phyloP scores from a whole-genome alignment of 768 basidiomycete species.

The Xanthoconium stramineum region DNA sequence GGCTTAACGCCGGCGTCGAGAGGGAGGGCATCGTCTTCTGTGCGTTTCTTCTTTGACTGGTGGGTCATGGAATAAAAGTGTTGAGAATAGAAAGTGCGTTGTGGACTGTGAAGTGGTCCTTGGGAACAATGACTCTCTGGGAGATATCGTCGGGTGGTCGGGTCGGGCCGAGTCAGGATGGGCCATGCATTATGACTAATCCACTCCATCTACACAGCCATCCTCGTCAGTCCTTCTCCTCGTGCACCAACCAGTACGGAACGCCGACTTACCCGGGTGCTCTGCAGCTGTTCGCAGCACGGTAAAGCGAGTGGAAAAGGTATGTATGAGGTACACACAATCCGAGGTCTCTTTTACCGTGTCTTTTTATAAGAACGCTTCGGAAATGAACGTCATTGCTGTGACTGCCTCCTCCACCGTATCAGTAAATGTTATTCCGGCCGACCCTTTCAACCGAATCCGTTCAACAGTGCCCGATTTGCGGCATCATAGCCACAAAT shows the following conservation, averaged over 20 bases:
- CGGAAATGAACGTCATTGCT: constrained; percentile 37
- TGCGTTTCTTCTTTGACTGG: constrained; percentile 75
- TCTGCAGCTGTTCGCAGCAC: constrained; percentile 2
- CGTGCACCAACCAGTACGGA: constrained; percentile 17
- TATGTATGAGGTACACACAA: constrained; percentile 22
- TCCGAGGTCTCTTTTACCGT: constrained; percentile 9
- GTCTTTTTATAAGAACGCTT: constrained; percentile 29
- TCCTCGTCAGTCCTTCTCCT: constrained; percentile 19
- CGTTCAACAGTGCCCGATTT: constrained; percentile 26
- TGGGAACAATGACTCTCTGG: constrained; percentile 23
- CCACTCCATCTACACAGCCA: constrained; percentile 32
- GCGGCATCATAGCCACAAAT: constrained; percentile 27
- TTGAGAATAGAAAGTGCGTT: constrained; percentile 36
- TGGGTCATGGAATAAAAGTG: constrained; percentile 46
- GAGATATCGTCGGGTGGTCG: constrained; percentile 36
- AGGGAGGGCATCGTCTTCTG: constrained; percentile 51
- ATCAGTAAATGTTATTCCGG: constrained; percentile 25
- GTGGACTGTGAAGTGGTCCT: constrained; percentile 15
- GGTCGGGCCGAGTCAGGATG: constrained; percentile 33
- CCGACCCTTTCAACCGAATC: constrained; percentile 31
- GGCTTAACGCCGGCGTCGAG: constrained; percentile 64
- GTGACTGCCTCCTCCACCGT: constrained; percentile 24
- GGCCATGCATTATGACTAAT: constrained; percentile 34
- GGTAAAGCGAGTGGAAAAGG: constrained; percentile 12
- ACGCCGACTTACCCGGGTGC: constrained; percentile 18